phyloP scores from a whole-genome alignment of 352 stramenopile species.

The Blastocystis sp. region DNA sequence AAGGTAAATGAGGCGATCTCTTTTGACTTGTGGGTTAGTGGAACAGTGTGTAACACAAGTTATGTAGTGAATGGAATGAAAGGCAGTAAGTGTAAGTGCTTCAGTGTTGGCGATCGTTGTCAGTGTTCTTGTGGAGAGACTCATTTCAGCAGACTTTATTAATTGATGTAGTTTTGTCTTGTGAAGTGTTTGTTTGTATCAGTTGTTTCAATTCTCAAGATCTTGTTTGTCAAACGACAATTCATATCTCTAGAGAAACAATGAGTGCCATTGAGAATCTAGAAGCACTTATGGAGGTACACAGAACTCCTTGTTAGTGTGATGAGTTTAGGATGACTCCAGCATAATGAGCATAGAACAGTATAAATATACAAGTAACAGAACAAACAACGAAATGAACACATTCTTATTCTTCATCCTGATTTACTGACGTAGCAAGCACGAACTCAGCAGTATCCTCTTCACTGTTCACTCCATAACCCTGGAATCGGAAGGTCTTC shows the following conservation, averaged over 20 bases:
- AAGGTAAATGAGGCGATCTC: background rate
- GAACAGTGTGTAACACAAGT: slow-evolving; percentile 19
- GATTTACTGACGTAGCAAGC: slow-evolving; percentile 13
- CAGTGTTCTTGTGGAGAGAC: slow-evolving; percentile 65
- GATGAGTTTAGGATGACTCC: too few species aligned
- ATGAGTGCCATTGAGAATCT: background rate
- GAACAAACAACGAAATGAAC: slow-evolving; percentile 42
- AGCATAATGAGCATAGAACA: background rate
- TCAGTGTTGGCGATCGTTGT: slow-evolving; percentile 42
- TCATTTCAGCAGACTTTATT: slow-evolving; percentile 54
- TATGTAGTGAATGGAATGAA: slow-evolving; percentile 62
- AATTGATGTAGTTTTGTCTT: background rate
- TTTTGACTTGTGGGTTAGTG: background rate
- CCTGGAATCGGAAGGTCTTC: slow-evolving; percentile 31
- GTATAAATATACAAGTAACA: background rate
- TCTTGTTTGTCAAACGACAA: background rate
- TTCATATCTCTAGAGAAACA: background rate
- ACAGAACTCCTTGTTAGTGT: too few species aligned
- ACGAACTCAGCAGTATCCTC: slow-evolving; percentile 45
- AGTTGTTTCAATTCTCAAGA: background rate
- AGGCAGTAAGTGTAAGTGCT: slow-evolving; percentile 53
- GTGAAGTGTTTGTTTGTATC: background rate
- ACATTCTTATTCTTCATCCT: slow-evolving; percentile 27
- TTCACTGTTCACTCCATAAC: slow-evolving; percentile 33
- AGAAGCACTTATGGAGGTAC: background rate